Conservation (phyloP, 1,284 basidiomycete genomes). For the Butyriboletus appendiculatus region DNA sequence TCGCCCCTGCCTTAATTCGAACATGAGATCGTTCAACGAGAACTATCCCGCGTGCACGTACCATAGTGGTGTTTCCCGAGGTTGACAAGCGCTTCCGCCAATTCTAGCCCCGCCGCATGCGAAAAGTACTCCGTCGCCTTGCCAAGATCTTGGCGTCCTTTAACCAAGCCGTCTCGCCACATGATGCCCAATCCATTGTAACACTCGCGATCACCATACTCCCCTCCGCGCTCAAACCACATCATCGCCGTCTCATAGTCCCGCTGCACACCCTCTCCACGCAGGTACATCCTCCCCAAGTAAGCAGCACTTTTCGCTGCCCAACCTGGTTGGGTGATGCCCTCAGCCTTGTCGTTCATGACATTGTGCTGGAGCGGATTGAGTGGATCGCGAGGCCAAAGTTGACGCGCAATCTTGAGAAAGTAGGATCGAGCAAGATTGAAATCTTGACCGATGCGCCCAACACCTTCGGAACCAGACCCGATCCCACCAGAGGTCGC, state of each 20-base stretch:
- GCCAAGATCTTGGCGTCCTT: conserved; percentile 64
- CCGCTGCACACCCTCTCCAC: conserved; percentile 88
- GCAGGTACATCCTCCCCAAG: conserved; percentile 90
- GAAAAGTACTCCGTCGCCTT: conserved; percentile 73
- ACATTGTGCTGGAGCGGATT: conserved; percentile 49
- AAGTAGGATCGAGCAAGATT: conserved; percentile 81
- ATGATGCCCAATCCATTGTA: conserved; percentile 92
- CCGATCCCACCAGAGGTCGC: conserved; percentile 69
- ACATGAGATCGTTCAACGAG: conserved; percentile 12
- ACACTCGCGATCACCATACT: conserved; percentile 83
- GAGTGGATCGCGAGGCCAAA: conserved; percentile 80
- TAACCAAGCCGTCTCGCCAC: conserved; percentile 82
- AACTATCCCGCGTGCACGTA: conserved; percentile 38
- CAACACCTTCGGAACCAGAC: conserved; percentile 87
- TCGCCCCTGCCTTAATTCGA: conserved; percentile 59
- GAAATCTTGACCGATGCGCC: conserved; percentile 76
- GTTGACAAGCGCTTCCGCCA: conserved; percentile 91
- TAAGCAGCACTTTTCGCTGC: conserved; percentile 83
- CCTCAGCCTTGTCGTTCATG: conserved; percentile 48
- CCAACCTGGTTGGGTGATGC: conserved; percentile 59
- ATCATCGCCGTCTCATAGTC: conserved; percentile 81
- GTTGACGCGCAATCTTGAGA: conserved; percentile 70
- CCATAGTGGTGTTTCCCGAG: conserved; percentile 84
- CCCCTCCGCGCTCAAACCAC: conserved; percentile 88
- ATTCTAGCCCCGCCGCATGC: conserved; percentile 81